Percentiles rank a stretch among this genome's conserved stretches.
Evolutionary conservation across 176 grass and related monocot genomes (phyloP).

Genomic region (Hsuehochloa calcarea): DNA sequence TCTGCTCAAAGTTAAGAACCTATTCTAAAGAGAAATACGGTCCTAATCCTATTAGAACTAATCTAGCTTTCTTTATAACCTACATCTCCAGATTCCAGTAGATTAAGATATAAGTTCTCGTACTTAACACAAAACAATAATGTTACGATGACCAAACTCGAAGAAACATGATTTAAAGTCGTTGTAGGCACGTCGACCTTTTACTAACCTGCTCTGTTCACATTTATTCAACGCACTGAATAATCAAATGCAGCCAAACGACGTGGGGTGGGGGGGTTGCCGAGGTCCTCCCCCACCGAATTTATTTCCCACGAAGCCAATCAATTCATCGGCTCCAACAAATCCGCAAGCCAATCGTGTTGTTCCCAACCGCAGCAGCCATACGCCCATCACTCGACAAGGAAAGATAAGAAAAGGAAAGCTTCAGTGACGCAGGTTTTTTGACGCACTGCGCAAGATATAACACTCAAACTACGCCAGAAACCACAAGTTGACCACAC

Average conservation of each 20-base stretch:
- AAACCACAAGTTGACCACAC: slow-evolving; percentile 1
- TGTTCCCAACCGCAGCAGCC: not conserved
- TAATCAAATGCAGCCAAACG: not conserved
- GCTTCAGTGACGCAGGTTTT: not conserved
- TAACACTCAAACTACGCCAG: not conserved
- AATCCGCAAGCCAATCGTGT: not conserved
- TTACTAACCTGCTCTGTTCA: not conserved
- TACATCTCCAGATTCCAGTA: too few species aligned
- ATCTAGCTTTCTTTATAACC: too few species aligned
- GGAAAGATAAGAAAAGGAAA: not conserved
- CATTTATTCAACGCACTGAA: not conserved
- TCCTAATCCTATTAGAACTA: too few species aligned
- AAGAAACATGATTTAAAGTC: not conserved
- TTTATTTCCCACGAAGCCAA: too few species aligned
- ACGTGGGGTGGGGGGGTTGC: too few species aligned
- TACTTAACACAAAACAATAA: not conserved
- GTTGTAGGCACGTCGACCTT: slow-evolving; percentile 5
- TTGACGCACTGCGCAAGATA: not conserved
- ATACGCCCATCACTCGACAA: not conserved
- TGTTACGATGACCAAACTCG: not conserved
- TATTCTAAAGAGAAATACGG: too few species aligned
- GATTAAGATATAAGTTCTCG: too few species aligned
- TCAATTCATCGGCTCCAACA: not conserved
- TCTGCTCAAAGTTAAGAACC: too few species aligned
- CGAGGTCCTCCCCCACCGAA: too few species aligned